Evolutionary conservation across 257 asterid genomes (phyloP).

Genomic region (Parsonsia alboflavescens): DNA sequence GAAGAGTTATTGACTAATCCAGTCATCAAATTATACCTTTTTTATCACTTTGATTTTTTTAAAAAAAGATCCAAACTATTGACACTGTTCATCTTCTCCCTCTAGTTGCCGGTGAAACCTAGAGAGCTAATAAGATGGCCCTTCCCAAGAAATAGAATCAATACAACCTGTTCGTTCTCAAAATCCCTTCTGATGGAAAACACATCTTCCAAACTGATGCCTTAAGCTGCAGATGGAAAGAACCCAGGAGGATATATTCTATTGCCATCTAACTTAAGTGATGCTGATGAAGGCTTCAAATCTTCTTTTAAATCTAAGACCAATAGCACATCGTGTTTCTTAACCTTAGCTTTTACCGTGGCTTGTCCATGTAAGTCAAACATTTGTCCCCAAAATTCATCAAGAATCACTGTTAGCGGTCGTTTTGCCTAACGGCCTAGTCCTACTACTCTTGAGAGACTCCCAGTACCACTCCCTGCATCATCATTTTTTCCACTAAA

Average conservation of each 20-base stretch:
- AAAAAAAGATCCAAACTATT: no score
- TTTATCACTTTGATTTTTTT: no score
- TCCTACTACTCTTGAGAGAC: constrained; percentile 83
- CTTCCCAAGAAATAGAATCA: no score
- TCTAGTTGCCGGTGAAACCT: no score
- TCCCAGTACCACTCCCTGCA: constrained; percentile 79
- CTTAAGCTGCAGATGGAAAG: constrained; percentile 43
- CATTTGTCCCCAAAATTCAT: constrained; percentile 94
- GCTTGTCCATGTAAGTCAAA: constrained; percentile 76
- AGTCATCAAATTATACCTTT: no score
- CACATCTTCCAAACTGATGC: no score
- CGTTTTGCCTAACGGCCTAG: constrained; percentile 95
- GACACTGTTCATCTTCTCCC: no score
- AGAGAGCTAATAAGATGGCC: no score
- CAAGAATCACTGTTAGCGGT: constrained; percentile 58
- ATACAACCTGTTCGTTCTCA: no score
- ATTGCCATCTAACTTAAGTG: constrained; percentile 47
- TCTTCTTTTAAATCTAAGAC: constrained; percentile 52
- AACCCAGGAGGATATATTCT: constrained; percentile 46
- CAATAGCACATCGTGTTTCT: constrained; percentile 61
- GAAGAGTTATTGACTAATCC: no score
- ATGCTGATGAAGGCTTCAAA: constrained; percentile 42
- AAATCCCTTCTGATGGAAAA: no score
- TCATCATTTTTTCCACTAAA: constrained; percentile 64
- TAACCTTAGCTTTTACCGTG: constrained; percentile 66